Evolutionary conservation across 192 early-diverging fungal species (phyloP).

Genomic region (Allomyces macrogynus): DNA sequence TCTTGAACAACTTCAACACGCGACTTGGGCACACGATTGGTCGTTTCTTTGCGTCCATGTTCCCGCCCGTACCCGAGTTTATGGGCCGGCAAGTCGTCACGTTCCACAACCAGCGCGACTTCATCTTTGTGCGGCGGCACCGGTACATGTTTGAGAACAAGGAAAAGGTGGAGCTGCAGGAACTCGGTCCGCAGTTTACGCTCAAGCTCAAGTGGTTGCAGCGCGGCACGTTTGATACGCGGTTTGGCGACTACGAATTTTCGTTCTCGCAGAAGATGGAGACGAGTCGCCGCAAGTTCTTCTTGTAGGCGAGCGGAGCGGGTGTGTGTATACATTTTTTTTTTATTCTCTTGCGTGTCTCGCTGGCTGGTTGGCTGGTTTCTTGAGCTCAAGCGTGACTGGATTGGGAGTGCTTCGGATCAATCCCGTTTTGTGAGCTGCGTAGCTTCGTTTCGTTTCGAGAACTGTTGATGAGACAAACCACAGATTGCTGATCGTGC

Average conservation of each 20-base stretch:
- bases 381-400: too few species aligned
- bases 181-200: slow-evolving; percentile 89
- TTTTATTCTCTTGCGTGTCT: slow-evolving; percentile 2
- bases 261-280: slow-evolving; percentile 75
- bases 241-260: slow-evolving; percentile 89
- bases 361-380: too few species aligned
- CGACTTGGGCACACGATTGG: slow-evolving; percentile 91
- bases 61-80: slow-evolving; percentile 96
- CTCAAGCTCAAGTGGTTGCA: slow-evolving; percentile 84
- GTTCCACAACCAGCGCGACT: slow-evolving; percentile 98
- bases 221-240: slow-evolving; percentile 80
- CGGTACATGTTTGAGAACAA: slow-evolving; percentile 77
- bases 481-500: too few species aligned
- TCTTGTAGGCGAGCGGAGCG: slow-evolving; percentile 26
- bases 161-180: slow-evolving; percentile 71
- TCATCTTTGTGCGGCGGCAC: slow-evolving; percentile 95
- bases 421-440: too few species aligned
- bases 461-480: too few species aligned
- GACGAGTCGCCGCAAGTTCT: slow-evolving; percentile 73
- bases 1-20: slow-evolving; percentile 94
- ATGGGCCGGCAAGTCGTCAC: slow-evolving; percentile 82
- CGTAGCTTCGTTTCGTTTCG: too few species aligned
- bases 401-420: too few species aligned
- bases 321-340: slow-evolving; percentile 4
- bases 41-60: slow-evolving; percentile 82